Conservation (phyloP, 345 rosid species). For the Schrenkiella parvula region DNA sequence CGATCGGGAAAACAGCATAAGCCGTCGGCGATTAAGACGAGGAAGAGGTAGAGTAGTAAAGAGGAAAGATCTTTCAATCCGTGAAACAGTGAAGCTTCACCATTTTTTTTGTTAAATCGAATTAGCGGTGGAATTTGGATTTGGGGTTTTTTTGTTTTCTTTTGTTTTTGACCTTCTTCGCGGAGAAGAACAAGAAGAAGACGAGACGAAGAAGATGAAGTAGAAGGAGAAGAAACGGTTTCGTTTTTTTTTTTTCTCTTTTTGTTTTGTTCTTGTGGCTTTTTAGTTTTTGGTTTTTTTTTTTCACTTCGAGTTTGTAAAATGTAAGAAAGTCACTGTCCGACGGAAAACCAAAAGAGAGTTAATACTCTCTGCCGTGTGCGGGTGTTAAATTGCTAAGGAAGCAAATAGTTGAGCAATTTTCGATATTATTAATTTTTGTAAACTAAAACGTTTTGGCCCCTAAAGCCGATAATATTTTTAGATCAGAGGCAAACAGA, state of each 20-base stretch:
- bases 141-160: not conserved
- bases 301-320: not conserved
- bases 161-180: constrained; percentile 28
- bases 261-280: not conserved
- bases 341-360: not conserved
- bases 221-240: constrained; percentile 36
- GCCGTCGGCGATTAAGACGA: not conserved
- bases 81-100: constrained; percentile 10
- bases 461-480: too few species aligned
- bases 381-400: not conserved
- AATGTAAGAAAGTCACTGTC: not conserved
- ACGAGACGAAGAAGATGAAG: constrained; percentile 12
- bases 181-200: constrained; percentile 29
- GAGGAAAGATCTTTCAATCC: not conserved
- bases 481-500: too few species aligned
- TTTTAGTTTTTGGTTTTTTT: not conserved
- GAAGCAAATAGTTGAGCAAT: not conserved
- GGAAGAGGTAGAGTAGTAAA: not conserved
- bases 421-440: not conserved
- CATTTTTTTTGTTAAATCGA: constrained; percentile 9
- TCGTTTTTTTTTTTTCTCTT: not conserved
- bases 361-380: not conserved
- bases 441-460: too few species aligned
- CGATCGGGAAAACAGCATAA: constrained; percentile 54
- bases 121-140: constrained; percentile 30